A percentile compares a stretch with the other conserved stretches of the same genome.
Evolutionary conservation across 495 filamentous ascomycete species (phyloP).

Genomic region (Coniosporium apollinis): DNA sequence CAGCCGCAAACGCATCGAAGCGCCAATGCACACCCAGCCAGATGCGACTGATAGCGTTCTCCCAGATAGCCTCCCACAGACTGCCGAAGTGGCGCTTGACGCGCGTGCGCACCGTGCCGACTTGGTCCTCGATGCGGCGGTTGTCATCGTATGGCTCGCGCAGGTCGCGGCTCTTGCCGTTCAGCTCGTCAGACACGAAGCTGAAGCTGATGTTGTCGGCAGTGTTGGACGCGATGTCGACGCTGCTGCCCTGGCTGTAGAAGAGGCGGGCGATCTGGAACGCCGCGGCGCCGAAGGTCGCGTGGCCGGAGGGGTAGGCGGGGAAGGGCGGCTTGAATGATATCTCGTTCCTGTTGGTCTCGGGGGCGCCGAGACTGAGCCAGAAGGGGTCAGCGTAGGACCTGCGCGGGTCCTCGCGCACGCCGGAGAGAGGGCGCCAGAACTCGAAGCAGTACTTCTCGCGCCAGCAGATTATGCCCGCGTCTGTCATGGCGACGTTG

Average conservation of each 20-base stretch:
- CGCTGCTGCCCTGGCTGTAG: slow-evolving; percentile 17
- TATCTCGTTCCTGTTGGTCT: slow-evolving; percentile 19
- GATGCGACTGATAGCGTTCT: slow-evolving; percentile 20
- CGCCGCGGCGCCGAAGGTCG: slow-evolving; percentile 22
- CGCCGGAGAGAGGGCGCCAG: slow-evolving; percentile 23
- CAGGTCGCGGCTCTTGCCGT: slow-evolving; percentile 20
- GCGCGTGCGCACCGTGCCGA: slow-evolving; percentile 18
- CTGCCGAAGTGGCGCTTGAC: slow-evolving; percentile 11
- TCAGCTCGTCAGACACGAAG: slow-evolving; percentile 21
- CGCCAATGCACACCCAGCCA: slow-evolving; percentile 23
- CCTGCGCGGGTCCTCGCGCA: slow-evolving; percentile 14
- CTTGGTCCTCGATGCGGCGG: slow-evolving; percentile 17
- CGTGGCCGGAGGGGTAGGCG: slow-evolving; percentile 23
- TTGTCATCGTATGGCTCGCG: slow-evolving; percentile 17
- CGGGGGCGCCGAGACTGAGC: slow-evolving; percentile 20
- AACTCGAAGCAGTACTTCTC: slow-evolving; percentile 23
- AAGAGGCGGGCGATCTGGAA: slow-evolving; percentile 22
- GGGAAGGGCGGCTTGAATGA: slow-evolving; percentile 25
- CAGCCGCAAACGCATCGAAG: slow-evolving; percentile 19
- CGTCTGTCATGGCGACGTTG: slow-evolving; percentile 20
- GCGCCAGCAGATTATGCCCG: slow-evolving; percentile 23
- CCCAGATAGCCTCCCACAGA: slow-evolving; percentile 23
- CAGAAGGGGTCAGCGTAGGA: slow-evolving; percentile 18
- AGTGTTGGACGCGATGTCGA: slow-evolving; percentile 14
- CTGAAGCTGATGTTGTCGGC: slow-evolving; percentile 19